These are phyloP conservation scores for Panaeolus papilionaceus DNA, from an alignment of 768 basidiomycete species.

Conservation along the genomic window DNA sequence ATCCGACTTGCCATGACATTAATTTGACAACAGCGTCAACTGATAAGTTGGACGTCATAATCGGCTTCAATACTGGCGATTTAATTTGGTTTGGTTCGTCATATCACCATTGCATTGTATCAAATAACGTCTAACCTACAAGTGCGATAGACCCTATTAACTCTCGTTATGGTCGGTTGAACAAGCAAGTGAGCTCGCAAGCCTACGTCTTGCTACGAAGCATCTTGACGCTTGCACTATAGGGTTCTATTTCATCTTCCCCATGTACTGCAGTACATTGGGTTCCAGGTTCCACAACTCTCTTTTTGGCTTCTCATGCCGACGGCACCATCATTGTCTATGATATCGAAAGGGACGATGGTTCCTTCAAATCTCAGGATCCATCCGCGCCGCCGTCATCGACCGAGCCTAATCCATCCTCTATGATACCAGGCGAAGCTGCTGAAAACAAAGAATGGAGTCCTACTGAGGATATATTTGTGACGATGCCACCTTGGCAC, in stretches of 20 bases:
- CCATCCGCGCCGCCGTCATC: constrained; percentile 46
- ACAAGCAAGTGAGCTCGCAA: constrained; percentile 69
- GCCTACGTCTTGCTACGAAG: not conserved
- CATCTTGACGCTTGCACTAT: constrained; percentile 17
- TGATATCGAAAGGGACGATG: constrained; percentile 91
- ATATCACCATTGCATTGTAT: constrained; percentile 7
- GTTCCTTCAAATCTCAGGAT: constrained; percentile 68
- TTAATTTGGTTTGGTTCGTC: constrained; percentile 89
- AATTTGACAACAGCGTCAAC: constrained; percentile 79
- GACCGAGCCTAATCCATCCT: constrained; percentile 29
- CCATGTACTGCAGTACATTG: constrained; percentile 90
- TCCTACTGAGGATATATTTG: constrained; percentile 74
- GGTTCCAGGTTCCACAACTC: constrained; percentile 80
- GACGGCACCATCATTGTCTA: constrained; percentile 91
- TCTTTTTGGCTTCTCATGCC: constrained; percentile 88
- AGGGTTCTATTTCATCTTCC: constrained; percentile 82
- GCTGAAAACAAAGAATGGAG: constrained; percentile 68
- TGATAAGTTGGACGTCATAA: constrained; percentile 84
- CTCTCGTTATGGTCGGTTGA: constrained; percentile 83
- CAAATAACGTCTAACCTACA: constrained; percentile 16
- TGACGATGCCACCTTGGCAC: constrained; percentile 89
- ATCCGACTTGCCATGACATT: constrained; percentile 92
- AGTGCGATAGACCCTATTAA: constrained; percentile 70
- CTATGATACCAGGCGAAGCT: constrained; percentile 31
- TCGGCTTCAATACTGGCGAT: constrained; percentile 96